These are phyloP conservation scores for Aulographum hederae DNA, from an alignment of 2,329 filamentous ascomycete genomes.

Conservation along the genomic window DNA sequence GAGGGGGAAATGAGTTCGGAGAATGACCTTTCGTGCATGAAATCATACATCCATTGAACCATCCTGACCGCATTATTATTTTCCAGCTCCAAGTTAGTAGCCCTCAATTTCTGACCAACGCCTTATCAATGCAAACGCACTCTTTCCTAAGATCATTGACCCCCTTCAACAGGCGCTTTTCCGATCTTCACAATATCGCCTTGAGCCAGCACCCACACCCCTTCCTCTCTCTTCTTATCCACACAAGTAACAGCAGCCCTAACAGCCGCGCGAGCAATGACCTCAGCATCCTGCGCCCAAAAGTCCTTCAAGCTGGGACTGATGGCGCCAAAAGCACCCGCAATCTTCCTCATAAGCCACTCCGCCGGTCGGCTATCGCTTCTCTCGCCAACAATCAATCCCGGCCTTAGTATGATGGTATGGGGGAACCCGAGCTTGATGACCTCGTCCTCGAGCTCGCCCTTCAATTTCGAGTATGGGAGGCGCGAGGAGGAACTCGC, in stretches of 20 bases:
- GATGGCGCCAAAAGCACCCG: conserved; percentile 36
- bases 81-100: too few relatives aligned
- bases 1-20: too few relatives aligned
- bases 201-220: conserved; percentile 41
- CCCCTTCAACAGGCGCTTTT: too few relatives aligned
- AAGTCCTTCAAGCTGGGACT: conserved; percentile 36
- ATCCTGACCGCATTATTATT: too few relatives aligned
- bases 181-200: conserved; percentile 49
- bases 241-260: conserved; percentile 32
- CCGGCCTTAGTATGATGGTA: conserved; percentile 56
- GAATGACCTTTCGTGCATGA: too few relatives aligned
- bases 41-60: too few relatives aligned
- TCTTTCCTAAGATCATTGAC: too few relatives aligned
- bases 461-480: conserved; percentile 57
- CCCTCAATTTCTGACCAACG: too few relatives aligned
- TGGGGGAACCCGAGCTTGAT: conserved; percentile 57
- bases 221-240: conserved; percentile 36
- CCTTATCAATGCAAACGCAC: too few relatives aligned
- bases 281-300: conserved; percentile 55
- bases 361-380: conserved; percentile 43
- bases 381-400: conserved; percentile 55
- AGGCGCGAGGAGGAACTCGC: conserved; percentile 35
- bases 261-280: conserved; percentile 52
- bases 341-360: conserved; percentile 34
- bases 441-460: conserved; percentile 65